These are phyloP conservation scores for Dalechampia spathulata DNA, from an alignment of 441 rosid species.

Conservation along the genomic window DNA sequence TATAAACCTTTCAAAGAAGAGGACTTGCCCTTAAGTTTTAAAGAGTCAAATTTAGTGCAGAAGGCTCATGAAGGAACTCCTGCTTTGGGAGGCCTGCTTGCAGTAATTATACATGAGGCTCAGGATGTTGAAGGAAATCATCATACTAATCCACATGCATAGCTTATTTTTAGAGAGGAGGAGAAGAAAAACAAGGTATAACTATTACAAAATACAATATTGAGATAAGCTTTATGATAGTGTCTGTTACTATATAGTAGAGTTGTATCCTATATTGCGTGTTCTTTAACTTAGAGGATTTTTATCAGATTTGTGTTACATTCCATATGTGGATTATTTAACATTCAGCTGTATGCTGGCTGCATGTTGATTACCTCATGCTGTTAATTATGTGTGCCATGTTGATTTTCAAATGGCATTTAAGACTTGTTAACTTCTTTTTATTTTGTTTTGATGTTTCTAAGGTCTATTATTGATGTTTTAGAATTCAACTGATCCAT, in stretches of 20 bases:
- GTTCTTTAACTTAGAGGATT: not conserved
- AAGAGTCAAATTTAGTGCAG: constrained; percentile 45
- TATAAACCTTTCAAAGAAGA: constrained; percentile 88
- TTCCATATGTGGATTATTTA: too few relatives aligned
- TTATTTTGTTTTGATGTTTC: not conserved
- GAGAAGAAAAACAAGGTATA: too few relatives aligned
- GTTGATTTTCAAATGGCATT: too few relatives aligned
- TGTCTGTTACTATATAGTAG: not conserved
- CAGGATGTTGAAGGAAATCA: constrained; percentile 95
- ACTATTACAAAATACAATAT: constrained; percentile 39
- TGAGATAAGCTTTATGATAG: not conserved
- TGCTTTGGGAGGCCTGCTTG: constrained; percentile 79
- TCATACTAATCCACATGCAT: constrained; percentile 83
- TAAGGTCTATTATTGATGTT: not conserved
- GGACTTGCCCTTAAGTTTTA: constrained; percentile 48
- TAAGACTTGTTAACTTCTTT: too few relatives aligned
- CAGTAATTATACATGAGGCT: constrained; percentile 81
- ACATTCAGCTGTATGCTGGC: too few relatives aligned
- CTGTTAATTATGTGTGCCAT: too few relatives aligned
- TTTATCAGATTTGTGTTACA: too few relatives aligned
- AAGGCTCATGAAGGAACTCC: constrained; percentile 91
- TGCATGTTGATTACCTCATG: too few relatives aligned
- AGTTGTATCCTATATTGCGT: not conserved
- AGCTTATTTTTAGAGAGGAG: too few relatives aligned
- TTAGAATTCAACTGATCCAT: not conserved